A percentile compares a stretch with the other conserved stretches of the same genome.
Conservation (phyloP, 2,329 filamentous ascomycete genomes). For the Alternaria angustiovoidea region DNA sequence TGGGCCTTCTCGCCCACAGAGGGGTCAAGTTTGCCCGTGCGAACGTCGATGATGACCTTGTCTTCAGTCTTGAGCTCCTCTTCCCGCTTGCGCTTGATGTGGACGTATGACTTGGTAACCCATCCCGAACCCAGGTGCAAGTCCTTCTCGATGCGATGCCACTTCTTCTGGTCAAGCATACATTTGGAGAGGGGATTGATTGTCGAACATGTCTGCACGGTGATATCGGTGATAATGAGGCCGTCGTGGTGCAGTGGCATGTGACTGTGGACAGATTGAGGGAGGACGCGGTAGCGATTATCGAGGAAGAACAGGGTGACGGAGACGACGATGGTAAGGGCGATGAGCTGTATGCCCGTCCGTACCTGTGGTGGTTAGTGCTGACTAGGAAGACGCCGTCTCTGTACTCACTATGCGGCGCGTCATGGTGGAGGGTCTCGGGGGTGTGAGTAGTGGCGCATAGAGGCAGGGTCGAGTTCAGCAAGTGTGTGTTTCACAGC, state of each 20-base stretch:
- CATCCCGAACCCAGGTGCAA: constrained; percentile 79
- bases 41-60: constrained; percentile 80
- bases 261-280: constrained; percentile 83
- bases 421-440: constrained; percentile 45
- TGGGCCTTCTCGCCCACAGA: constrained; percentile 63
- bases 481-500: constrained; percentile 9
- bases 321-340: constrained; percentile 68
- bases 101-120: constrained; percentile 79
- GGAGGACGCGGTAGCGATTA: constrained; percentile 85
- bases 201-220: constrained; percentile 76
- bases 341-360: constrained; percentile 77
- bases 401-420: constrained; percentile 48
- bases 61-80: constrained; percentile 79
- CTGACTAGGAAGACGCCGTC: background rate
- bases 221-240: constrained; percentile 85
- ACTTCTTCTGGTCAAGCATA: constrained; percentile 73
- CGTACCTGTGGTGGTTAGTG: constrained; percentile 51
- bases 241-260: constrained; percentile 84
- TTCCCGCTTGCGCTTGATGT: constrained; percentile 84
- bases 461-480: constrained; percentile 17
- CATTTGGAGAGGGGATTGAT: constrained; percentile 79
- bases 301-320: constrained; percentile 84
- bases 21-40: constrained; percentile 77
- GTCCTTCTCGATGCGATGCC: constrained; percentile 90
- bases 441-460: constrained; percentile 21